Evolutionary conservation across 768 basidiomycete genomes (phyloP), one percentile per base, ranked within the genome.

Genomic region (Amanita subjunquillea): DNA sequence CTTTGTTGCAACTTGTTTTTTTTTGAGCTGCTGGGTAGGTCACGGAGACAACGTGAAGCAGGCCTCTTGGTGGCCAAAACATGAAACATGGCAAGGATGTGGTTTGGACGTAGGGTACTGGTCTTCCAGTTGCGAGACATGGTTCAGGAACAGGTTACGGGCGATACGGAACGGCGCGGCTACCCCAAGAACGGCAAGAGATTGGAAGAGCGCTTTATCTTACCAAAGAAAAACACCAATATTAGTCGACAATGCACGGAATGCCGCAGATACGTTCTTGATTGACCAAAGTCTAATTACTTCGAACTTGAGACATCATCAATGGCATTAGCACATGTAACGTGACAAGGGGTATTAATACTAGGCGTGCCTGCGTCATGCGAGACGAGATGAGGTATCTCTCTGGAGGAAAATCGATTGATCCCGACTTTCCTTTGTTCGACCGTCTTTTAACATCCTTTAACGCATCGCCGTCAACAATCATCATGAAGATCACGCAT

Each of bases 371-470:
- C 13, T 23, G 50, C 23, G 34, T 42, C 41, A 53, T 15, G 13
- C 51, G n/a, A 53, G 43, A 45, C 22, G 43, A 12, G 43, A n/a
- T n/a, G 51, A 20, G 15, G 51, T 29, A 53, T 53, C 51, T 20
- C 39, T 43, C 22, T 36, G 30, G 22, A 17, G n/a, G 43, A 53
- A 53, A 9, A 53, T 39, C 13, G 51, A 53, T 46, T 36, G 43
- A 29, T 27, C 29, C 25, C 39, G 43, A 27, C 30, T 37, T 3
- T 46, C 51, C 23, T 53, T 44, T 37, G 22, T 29, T 42, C 93
- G 83, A 23, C 92, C 89, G 65, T 96, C 93, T 66, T 87, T 91
- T 57, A 96, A 69, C 85, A 95, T 87, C 44, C 92, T 94, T 43
- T 30, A 22, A 32, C 30, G 55, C 42, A 44, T 12, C 12, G 32